Base-by-base conservation (phyloP, 306 rosid genomes). In the Trifolium subterraneum region DNA sequence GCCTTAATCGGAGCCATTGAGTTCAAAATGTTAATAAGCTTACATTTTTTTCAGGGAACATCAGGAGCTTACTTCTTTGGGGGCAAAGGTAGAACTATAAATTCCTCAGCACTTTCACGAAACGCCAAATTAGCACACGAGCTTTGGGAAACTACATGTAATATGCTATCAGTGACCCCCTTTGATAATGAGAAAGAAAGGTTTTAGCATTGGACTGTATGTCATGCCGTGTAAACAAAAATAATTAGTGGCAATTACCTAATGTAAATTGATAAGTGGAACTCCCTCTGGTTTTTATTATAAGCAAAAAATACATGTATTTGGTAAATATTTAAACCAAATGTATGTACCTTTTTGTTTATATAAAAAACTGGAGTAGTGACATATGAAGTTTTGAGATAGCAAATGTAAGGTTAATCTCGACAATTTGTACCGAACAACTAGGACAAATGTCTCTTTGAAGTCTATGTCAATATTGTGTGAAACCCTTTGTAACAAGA, bases 31-130 rank as follows among this genome's bases (percentile, higher is more conserved):
- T 23, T 69, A 31, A 58, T 58, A 67, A 59, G 72, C 45, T 69
- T 7, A 36, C 44, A 23, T 29, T 68, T 47, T 83, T 83, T 83
- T 45, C 88, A 91, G 97, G 94, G 90, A 79, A 68, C 84, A 70
- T 88, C 94, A 13, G 97, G 97, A 47, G 87, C 85, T 4, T 86
- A 88, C 81, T 87, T 86, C 68, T 94, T 90, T 55, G 96, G 98
- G 8, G 97, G 90, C 8, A 77, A 82, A 39, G 95, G 98, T 6
- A 75, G 92, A 77, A 86, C 85, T 9, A 64, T 90, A 31, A 75
- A 79, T 39, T 76, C 98, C 35, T 87, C 97, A 58, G 48, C 84
- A 60, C 88, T 79, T 60, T 87, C 92, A 9, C 70, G 55, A 63
- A 64, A 94, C 35, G 38, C 79, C 31, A 77, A 82, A 75, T 86